Evolutionary conservation across 441 rosid genomes (phyloP).

Genomic region (Kokia cookei): DNA sequence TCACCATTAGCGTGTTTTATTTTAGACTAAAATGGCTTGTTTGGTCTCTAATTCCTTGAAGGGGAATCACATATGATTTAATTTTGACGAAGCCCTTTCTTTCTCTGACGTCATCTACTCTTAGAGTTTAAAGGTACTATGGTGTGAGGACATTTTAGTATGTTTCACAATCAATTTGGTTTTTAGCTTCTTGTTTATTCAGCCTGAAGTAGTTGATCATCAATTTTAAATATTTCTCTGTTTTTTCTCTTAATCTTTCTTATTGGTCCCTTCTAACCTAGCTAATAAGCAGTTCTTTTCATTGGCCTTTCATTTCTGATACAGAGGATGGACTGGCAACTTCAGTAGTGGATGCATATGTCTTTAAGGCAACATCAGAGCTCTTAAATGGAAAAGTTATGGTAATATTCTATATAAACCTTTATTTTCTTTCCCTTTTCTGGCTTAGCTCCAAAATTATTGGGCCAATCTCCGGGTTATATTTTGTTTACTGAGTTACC

Average conservation of each 20-base stretch:
- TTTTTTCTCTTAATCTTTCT: background rate
- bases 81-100: background rate
- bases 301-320: constrained; percentile 15
- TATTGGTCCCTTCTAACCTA: background rate
- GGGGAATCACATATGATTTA: background rate
- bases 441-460: background rate
- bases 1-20: background rate
- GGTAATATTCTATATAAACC: constrained; percentile 33
- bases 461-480: background rate
- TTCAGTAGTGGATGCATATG: constrained; percentile 64
- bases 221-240: background rate
- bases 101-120: background rate
- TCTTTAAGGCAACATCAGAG: constrained; percentile 56
- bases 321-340: constrained; percentile 47
- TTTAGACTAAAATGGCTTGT: background rate
- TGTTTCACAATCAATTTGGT: background rate
- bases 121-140: background rate
- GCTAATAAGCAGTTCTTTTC: background rate
- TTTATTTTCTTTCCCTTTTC: constrained; percentile 1
- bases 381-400: constrained; percentile 52
- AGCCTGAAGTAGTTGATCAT: background rate
- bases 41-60: background rate
- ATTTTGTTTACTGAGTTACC: constrained; percentile 2
- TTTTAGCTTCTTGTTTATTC: constrained; percentile 1
- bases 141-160: background rate